Evolutionary conservation across 805 yeast species (phyloP).

Genomic region (Nakazawaea molendinolei): DNA sequence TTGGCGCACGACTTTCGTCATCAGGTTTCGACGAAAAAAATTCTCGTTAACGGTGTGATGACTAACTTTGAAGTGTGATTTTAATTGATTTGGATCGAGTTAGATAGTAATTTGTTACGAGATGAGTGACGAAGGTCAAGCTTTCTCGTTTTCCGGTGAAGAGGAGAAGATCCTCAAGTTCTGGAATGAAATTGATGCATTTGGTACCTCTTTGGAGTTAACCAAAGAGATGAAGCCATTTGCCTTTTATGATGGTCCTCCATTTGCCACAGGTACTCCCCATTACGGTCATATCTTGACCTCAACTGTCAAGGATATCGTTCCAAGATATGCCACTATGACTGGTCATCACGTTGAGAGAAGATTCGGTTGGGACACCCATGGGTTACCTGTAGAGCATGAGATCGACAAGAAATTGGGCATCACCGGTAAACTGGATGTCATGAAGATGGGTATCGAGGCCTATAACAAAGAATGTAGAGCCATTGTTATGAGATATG

Average conservation of each 20-base stretch:
- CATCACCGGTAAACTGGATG: slow-evolving; percentile 90
- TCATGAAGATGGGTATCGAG: slow-evolving; percentile 87
- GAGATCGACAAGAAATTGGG: slow-evolving; percentile 97
- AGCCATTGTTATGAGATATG: slow-evolving; percentile 94
- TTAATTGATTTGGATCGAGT: no score
- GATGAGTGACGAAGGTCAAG: slow-evolving; percentile 25
- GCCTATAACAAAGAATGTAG: slow-evolving; percentile 94
- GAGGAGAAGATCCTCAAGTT: slow-evolving; percentile 74
- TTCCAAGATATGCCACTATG: slow-evolving; percentile 97
- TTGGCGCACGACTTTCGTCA: not conserved
- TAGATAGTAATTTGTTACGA: no score
- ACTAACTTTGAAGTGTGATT: no score
- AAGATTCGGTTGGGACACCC: slow-evolving; percentile 99
- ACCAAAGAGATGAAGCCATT: slow-evolving; percentile 83
- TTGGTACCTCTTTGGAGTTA: slow-evolving; percentile 75
- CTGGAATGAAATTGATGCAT: slow-evolving; percentile 95
- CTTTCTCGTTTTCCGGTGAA: slow-evolving; percentile 77
- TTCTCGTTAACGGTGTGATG: no score
- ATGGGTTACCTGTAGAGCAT: slow-evolving; percentile 97
- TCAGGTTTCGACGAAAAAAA: no score
- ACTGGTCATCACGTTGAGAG: slow-evolving; percentile 94
- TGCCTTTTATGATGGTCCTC: slow-evolving; percentile 97
- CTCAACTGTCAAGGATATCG: slow-evolving; percentile 94
- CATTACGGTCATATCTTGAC: slow-evolving; percentile 98
- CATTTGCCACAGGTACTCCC: slow-evolving; percentile 99